Conservation (phyloP, 1,284 basidiomycete species). For the Trichosporon sp. region DNA sequence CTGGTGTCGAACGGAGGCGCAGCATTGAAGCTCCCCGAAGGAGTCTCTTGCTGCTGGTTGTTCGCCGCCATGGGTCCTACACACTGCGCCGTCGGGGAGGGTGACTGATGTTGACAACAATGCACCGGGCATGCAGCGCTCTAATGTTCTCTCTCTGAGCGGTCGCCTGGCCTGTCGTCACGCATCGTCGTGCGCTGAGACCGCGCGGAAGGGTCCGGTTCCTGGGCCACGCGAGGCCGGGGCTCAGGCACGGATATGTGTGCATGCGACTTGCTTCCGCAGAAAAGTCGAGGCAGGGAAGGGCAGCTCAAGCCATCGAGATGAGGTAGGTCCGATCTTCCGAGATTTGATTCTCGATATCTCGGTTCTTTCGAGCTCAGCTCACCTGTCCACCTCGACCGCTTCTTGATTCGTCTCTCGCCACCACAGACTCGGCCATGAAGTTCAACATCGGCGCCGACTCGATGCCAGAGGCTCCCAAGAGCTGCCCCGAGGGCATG, state of each 20-base stretch:
- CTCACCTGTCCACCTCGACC: not conserved
- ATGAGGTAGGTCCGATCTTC: not conserved
- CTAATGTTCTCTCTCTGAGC: not conserved
- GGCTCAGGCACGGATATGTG: not conserved
- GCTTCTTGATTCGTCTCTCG: no score
- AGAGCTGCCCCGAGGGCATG: not conserved
- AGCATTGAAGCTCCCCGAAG: slow-evolving; percentile 1
- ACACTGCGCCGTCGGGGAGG: not conserved
- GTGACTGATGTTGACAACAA: not conserved
- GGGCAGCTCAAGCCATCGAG: not conserved
- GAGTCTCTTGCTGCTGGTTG: not conserved
- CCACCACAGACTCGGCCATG: not conserved
- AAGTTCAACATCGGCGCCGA: slow-evolving; percentile 2
- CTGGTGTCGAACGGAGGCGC: not conserved
- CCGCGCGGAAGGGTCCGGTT: not conserved
- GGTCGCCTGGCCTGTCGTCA: not conserved
- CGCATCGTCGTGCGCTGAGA: not conserved
- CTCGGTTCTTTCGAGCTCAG: not conserved
- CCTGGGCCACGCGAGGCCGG: not conserved
- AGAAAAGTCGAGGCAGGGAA: slow-evolving; percentile 6
- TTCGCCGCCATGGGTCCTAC: not conserved
- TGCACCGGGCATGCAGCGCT: not conserved
- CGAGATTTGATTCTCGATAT: not conserved
- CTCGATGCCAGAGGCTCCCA: not conserved
- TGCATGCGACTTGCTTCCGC: slow-evolving; percentile 9